Base-by-base conservation (phyloP, 192 early-diverging fungal genomes). In the Chytriomyces hyalinus region DNA sequence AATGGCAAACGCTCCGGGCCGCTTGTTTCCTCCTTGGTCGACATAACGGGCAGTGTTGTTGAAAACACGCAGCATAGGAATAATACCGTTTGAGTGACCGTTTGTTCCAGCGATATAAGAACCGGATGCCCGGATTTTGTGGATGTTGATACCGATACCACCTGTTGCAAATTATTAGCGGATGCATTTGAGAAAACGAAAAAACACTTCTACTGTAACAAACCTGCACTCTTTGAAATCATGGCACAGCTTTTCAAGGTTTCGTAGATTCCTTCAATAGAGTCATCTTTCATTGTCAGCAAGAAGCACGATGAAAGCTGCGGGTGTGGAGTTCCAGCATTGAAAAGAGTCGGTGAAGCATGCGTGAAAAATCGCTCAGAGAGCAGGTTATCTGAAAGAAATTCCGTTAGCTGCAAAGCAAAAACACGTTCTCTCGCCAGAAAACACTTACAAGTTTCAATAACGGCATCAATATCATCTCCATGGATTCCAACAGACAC, bases 21-120 rank as follows among this genome's bases (percentile, higher is more conserved):
- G 93, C 89, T 98, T 99, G 89, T 97, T 97, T 47, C 96, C 97
- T 67, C 97, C 97, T 85, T 99, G 97, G 86, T 98, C 96, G n/a
- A 99, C 96, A 82, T 97, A 99, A 47, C 97, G 91, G 11, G 97
- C 96, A 5, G 97, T 99, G 85, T 97, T 97, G 87, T 99, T 98
- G 80, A 91, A 99, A 9, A 99, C 97, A 64, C 96, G 93, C 73
- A 99, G 88, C 96, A 99, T 98, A 6, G 97, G 97, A 43, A 99
- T 87, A 48, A 99, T 86, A 6, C 97, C 97, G 79, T 97, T 98
- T 26, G 97, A 98, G 70, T 92, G 87, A 70, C 97, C 97, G 82
- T 99, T 98, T 48, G 96, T 97, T 63, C 96, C 97, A 44, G 97
- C 94, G 88, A 98, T 98, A 83, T 97, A 99, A 15, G 97, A 95